A percentile compares a stretch with the other conserved stretches of the same genome.
Conservation (phyloP, 148 eudicot genomes). For the Amaranthus palmeri region DNA sequence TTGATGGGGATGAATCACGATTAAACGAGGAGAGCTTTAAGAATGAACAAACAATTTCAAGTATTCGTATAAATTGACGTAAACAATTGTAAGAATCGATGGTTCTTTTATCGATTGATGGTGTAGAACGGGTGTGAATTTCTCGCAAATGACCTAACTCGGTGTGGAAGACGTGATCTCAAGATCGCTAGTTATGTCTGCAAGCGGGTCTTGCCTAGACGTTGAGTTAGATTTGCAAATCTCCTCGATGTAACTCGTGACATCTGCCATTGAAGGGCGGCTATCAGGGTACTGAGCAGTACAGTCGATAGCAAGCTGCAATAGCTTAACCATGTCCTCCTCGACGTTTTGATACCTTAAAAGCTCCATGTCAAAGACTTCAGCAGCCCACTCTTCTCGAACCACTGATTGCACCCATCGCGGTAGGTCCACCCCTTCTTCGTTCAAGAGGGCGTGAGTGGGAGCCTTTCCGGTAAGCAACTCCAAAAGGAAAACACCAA, state of each 20-base stretch:
- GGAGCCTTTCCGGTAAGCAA: constrained; percentile 91
- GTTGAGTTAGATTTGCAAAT: constrained; percentile 34
- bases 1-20: constrained; percentile 15
- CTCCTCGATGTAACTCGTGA: constrained; percentile 46
- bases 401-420: constrained; percentile 97
- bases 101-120: constrained; percentile 11
- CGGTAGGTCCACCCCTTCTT: constrained; percentile 92
- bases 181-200: constrained; percentile 29
- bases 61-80: constrained; percentile 12
- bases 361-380: constrained; percentile 83
- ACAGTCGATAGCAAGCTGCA: constrained; percentile 83
- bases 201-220: constrained; percentile 26
- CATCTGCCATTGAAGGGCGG: constrained; percentile 69
- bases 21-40: constrained; percentile 22
- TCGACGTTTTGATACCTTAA: constrained; percentile 72
- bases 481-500: constrained; percentile 79
- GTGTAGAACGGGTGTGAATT: constrained; percentile 3
- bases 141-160: constrained; percentile 17
- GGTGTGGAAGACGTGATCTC: constrained; percentile 20
- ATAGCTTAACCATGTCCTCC: constrained; percentile 85
- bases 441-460: constrained; percentile 52
- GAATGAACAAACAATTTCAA: constrained; percentile 40
- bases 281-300: constrained; percentile 79
- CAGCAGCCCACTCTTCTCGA: constrained; percentile 78
- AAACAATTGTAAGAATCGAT: constrained; percentile 20